Base-by-base conservation (phyloP, 2,329 filamentous ascomycete genomes). In the Pezizomycotina sp. region DNA sequence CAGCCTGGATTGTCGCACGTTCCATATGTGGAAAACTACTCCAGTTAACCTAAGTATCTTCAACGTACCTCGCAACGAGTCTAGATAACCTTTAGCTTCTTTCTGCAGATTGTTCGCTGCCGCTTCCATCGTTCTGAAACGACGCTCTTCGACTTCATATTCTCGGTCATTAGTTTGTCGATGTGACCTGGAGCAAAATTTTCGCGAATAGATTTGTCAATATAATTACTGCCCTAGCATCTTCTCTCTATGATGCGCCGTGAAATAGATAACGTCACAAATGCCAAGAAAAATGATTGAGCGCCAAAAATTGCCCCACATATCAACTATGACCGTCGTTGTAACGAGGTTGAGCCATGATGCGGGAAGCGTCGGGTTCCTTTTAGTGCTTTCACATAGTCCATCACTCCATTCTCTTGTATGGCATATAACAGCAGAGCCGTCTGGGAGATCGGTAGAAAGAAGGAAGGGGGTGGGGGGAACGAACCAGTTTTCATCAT, bases 121-220 rank as follows among this genome's bases (percentile, higher is more conserved):
- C 4, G 84, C 75, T 60, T 98, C 89, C 82, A 98, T 93, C 3
- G 86, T 93, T 50, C 82, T 77, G 64, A 92, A 98, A 48, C 89
- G 83, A 57, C 80, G 74, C 60, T 92, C 82, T 60, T 98, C 91
- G 34, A 95, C 86, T 61, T 95, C 89, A 60, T 95, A 98, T 58
- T 95, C 89, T 50, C 91, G 81, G 62, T 98, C 89, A 58, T 86
- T 93, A 16, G 89, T 98, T 63, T 89, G 86, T 98, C 89, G 52
- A 98, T 91, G 64, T 95, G 89, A 43, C 89, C 81, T 73, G 50
- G 27, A 33, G 28, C 6, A 35, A 22, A 15, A 36, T n/a, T n/a
- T n/a, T n/a, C n/a, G n/a, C n/a, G n/a, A n/a, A n/a, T n/a, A n/a
- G n/a, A n/a, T n/a, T n/a, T n/a, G n/a, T n/a, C n/a, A n/a, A n/a